phyloP scores from a whole-genome alignment of 345 rosid species.

The Bruguiera sexangula region DNA sequence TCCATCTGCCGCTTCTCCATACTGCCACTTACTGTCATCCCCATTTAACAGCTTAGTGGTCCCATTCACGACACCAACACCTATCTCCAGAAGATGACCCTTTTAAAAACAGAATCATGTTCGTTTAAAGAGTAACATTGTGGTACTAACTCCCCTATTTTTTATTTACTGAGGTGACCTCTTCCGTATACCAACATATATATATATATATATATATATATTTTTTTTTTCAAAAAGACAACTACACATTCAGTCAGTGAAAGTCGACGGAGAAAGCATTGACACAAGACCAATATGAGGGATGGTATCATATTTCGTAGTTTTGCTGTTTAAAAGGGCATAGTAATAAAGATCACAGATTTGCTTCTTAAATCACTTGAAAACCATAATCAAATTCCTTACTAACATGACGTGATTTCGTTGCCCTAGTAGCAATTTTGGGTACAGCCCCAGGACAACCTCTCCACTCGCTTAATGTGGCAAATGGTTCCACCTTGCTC shows the following conservation, averaged over 20 bases:
- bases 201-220: too few relatives aligned
- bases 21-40: background rate
- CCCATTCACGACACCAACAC: slow-evolving; percentile 3
- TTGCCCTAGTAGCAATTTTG: background rate
- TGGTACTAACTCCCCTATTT: too few relatives aligned
- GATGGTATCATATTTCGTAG: background rate
- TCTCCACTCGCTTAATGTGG: background rate
- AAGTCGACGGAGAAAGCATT: too few relatives aligned
- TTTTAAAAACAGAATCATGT: slow-evolving; percentile 2
- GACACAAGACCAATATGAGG: too few relatives aligned
- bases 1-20: background rate
- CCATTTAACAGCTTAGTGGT: background rate
- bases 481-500: background rate
- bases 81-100: background rate
- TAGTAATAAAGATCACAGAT: background rate
- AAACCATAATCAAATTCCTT: background rate
- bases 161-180: too few relatives aligned
- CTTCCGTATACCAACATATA: too few relatives aligned
- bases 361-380: background rate
- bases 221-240: too few relatives aligned
- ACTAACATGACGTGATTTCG: slow-evolving; percentile 7
- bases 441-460: background rate
- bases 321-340: background rate
- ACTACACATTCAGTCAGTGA: too few relatives aligned
- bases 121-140: too few relatives aligned